Conservation (phyloP, 2,329 filamentous ascomycete genomes). For the Myrmaecium sp. region DNA sequence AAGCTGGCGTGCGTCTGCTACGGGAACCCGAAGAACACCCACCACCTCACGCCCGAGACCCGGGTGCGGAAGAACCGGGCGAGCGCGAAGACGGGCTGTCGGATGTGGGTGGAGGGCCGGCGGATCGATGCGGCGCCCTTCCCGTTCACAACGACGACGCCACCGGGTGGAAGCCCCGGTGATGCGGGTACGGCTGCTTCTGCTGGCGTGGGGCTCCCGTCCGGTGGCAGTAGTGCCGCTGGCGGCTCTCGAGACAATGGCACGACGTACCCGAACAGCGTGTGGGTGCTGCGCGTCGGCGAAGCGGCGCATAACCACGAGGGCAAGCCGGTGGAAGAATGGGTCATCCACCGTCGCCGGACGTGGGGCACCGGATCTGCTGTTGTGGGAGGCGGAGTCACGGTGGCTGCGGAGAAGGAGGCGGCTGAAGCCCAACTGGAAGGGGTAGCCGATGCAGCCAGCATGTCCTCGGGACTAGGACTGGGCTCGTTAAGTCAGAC, state of each 20-base stretch:
- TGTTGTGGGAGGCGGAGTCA: conserved; percentile 15
- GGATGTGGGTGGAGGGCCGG: conserved; percentile 20
- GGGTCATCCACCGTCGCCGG: conserved; percentile 16
- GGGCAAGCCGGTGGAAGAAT: conserved; percentile 13
- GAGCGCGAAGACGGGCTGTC: conserved; percentile 18
- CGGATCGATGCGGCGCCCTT: no score
- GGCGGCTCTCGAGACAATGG: conserved; percentile 8
- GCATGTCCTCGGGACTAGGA: no score
- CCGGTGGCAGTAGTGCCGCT: neutral
- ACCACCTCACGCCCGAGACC: conserved; percentile 18
- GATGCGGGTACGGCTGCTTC: no score
- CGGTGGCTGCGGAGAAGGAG: conserved; percentile 13
- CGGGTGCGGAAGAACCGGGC: conserved; percentile 16
- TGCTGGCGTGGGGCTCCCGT: neutral
- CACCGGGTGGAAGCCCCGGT: neutral
- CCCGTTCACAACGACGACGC: no score
- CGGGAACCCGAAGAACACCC: conserved; percentile 18
- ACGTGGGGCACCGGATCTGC: conserved; percentile 17
- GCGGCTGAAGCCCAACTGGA: neutral
- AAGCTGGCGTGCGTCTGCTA: conserved; percentile 21
- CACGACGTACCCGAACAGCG: no score
- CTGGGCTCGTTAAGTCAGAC: no score
- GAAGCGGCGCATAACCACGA: conserved; percentile 15
- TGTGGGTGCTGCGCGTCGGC: conserved; percentile 16
- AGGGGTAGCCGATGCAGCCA: neutral